Percentiles rank a stretch among this genome's conserved stretches.
Conservation (phyloP, 116 monocot species). For the Iris pallida region DNA sequence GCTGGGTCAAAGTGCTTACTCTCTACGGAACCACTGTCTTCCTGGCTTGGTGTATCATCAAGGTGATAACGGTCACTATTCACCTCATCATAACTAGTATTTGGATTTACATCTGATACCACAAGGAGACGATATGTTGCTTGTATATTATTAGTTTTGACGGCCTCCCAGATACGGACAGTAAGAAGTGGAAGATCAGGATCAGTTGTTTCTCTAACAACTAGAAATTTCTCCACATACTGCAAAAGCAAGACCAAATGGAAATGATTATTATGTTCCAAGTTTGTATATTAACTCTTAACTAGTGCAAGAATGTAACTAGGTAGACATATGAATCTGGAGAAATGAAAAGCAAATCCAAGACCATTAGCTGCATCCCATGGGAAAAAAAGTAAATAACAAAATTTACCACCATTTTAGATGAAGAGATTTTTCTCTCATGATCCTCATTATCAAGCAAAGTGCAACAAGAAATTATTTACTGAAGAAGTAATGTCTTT, state of each 20-base stretch:
- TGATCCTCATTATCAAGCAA: too few relatives aligned
- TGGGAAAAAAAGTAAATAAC: too few relatives aligned
- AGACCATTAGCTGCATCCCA: too few relatives aligned
- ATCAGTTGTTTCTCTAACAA: constrained; percentile 32
- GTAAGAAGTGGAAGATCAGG: constrained; percentile 21
- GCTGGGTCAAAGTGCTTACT: constrained; percentile 48
- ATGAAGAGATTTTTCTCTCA: too few relatives aligned
- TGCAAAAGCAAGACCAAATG: constrained; percentile 17
- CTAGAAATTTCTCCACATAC: constrained; percentile 66
- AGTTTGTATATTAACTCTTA: too few relatives aligned
- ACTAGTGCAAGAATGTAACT: too few relatives aligned
- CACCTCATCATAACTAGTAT: constrained; percentile 50
- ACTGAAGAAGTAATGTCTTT: too few relatives aligned
- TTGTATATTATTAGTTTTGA: constrained; percentile 51
- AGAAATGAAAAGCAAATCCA: too few relatives aligned
- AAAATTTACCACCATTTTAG: too few relatives aligned
- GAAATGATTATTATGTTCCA: not conserved
- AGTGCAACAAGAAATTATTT: too few relatives aligned
- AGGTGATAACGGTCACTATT: constrained; percentile 25
- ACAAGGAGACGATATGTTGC: constrained; percentile 57
- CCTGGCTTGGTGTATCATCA: constrained; percentile 11
- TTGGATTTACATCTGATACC: constrained; percentile 44
- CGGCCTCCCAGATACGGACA: constrained; percentile 57
- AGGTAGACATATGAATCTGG: too few relatives aligned
- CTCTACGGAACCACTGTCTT: constrained; percentile 7